Evolutionary conservation across 2,329 filamentous ascomycete species (phyloP), one percentile per base, ranked within the genome.

Genomic region (Lecanicillium sp.): DNA sequence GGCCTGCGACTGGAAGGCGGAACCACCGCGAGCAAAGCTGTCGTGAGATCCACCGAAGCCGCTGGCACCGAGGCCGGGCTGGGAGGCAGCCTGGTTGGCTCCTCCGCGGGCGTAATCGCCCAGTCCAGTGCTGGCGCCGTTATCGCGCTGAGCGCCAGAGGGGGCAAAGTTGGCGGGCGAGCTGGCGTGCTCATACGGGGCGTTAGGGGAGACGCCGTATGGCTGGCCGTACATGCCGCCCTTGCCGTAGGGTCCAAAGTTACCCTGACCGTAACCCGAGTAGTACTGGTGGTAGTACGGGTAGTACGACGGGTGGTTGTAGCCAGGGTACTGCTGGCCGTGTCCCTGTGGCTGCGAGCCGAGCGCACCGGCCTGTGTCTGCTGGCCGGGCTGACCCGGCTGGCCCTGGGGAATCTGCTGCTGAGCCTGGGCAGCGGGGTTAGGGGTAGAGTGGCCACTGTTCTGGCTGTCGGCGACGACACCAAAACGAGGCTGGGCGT

Each of bases 371-470:
- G 66, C 62, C 55, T 75, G 74, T 45, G 65, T 67, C 54, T 73
- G 72, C 19, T 68, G 68, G 30, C 81, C 74, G 40, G 55, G 56
- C 48, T 55, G 53, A 37, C 65, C 67, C 53, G 72, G 72, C 20
- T 68, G 68, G 32, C 81, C 74, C 40, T 55, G 56, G 43, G 54
- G 52, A 37, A 48, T 60, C 47, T 65, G 51, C 53, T 70, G 67
- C 57, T 78, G 77, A 39, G 68, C 70, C 60, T 79, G 77, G 10
- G 70, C 69, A 33, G 84, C 76, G 23, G 90, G 90, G 70, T 94
- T 93, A 29, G 91, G 90, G 2, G 90, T 96, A 59, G 86, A 91
- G 65, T 93, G 86, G 37, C 90, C 91, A 63, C 89, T 95, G 71
- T 85, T 89, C 60, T 90, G 87, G 52, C 79, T 78, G 48, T 95